These are phyloP conservation scores for Adenanthera pavonina DNA, from an alignment of 306 rosid genomes.

Conservation along the genomic window DNA sequence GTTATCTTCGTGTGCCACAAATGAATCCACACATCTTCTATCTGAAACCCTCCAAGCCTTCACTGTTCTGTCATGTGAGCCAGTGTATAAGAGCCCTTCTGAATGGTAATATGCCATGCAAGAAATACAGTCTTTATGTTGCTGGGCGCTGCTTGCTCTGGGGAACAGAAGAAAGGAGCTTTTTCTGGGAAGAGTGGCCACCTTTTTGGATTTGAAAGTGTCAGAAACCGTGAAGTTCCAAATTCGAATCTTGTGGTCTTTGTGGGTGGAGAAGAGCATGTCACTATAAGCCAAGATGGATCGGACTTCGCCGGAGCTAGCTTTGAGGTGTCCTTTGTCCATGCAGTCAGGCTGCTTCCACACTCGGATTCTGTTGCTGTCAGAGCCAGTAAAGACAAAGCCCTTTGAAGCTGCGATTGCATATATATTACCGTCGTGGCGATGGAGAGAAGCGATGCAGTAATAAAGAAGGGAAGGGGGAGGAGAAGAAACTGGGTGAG, in stretches of 20 bases:
- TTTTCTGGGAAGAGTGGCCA: slow-evolving; percentile 58
- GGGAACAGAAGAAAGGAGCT: slow-evolving; percentile 46
- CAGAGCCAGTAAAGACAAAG: slow-evolving; percentile 64
- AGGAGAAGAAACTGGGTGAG: slow-evolving; percentile 51
- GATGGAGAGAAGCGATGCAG: slow-evolving; percentile 75
- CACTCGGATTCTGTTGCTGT: slow-evolving; percentile 57
- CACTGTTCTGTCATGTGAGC: slow-evolving; percentile 63
- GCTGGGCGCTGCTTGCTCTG: slow-evolving; percentile 30
- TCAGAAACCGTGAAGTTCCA: slow-evolving; percentile 65
- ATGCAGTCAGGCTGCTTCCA: slow-evolving; percentile 75
- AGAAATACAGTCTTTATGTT: slow-evolving; percentile 57
- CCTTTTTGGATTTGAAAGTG: slow-evolving; percentile 55
- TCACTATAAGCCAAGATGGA: slow-evolving; percentile 52
- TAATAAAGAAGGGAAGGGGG: slow-evolving; percentile 69
- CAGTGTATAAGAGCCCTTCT: slow-evolving; percentile 71
- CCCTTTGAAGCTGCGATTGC: slow-evolving; percentile 63
- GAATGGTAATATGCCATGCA: slow-evolving; percentile 81
- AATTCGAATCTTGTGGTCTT: slow-evolving; percentile 60
- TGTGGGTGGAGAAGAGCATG: slow-evolving; percentile 69
- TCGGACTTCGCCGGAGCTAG: slow-evolving; percentile 54
- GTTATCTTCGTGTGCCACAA: slow-evolving; percentile 63
- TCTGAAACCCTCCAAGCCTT: slow-evolving; percentile 67
- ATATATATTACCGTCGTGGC: slow-evolving; percentile 70
- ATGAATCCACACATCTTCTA: slow-evolving; percentile 61
- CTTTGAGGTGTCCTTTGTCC: slow-evolving; percentile 58